Conservation (phyloP, 1,139 yeast genomes). For the Nakaseomyces kungkrabaensis region DNA sequence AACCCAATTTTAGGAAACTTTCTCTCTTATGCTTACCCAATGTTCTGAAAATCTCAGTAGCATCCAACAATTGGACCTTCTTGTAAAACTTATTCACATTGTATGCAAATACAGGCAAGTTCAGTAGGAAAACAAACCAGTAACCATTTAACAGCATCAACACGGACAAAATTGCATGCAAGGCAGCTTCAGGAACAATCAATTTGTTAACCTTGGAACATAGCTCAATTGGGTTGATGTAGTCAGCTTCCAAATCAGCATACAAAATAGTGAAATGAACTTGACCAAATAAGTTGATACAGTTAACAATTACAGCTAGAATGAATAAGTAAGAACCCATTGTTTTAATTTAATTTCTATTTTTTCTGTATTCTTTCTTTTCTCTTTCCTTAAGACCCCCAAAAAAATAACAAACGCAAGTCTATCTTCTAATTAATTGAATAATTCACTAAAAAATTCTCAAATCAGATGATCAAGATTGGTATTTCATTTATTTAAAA, state of each 20-base stretch:
- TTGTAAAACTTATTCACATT: conserved; percentile 63
- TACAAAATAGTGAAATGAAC: conserved; percentile 89
- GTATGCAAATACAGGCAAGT: conserved; percentile 77
- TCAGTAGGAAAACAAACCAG: conserved; percentile 84
- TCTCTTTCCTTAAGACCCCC: background rate
- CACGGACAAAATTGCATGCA: conserved; percentile 65
- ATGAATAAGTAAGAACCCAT: conserved; percentile 51
- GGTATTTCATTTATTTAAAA: too few relatives aligned
- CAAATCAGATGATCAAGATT: too few relatives aligned
- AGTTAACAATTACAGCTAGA: conserved; percentile 77
- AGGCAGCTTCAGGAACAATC: conserved; percentile 82
- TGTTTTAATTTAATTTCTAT: conserved; percentile 1
- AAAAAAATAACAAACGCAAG: background rate
- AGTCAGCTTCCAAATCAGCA: conserved; percentile 90
- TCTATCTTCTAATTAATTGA: too few relatives aligned
- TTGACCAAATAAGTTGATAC: conserved; percentile 78
- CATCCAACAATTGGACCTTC: conserved; percentile 84
- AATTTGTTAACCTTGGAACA: conserved; percentile 87
- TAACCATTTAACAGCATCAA: conserved; percentile 79
- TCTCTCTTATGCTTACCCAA: conserved; percentile 88
- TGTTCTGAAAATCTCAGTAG: conserved; percentile 96
- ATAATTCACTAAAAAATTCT: too few relatives aligned
- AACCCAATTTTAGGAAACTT: conserved; percentile 80
- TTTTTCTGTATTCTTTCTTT: background rate
- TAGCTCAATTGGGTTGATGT: conserved; percentile 92